Evolutionary conservation across 2,329 filamentous ascomycete species (phyloP), one percentile per base, ranked within the genome.

Genomic region (Ophiostoma quercus): DNA sequence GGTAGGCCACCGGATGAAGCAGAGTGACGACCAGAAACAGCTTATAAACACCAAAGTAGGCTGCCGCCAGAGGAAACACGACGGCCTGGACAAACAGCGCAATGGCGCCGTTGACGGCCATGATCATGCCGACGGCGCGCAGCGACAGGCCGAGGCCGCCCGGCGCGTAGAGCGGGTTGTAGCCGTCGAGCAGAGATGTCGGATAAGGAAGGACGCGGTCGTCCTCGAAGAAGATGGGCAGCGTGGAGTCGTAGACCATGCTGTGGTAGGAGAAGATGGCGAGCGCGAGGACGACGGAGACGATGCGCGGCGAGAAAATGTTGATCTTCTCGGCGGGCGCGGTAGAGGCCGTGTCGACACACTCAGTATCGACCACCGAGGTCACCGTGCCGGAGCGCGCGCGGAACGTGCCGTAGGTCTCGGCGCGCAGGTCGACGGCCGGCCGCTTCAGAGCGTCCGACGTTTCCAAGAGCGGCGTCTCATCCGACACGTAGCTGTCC

Each of bases 231-330:
- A 97, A 97, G 71, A 97, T 97, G 8, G 94, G 94, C 69, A 97
- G 84, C 0, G 97, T 85, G 77, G 96, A 92, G 76, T 97, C 94
- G 79, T 92, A 97, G 0, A 91, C 93, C 93, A 97, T 97, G 51
- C 90, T 92, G 79, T 97, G 94, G 77, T 96, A 96, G 4, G 92
- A 95, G 80, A 96, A 97, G 73, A 97, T 92, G 63, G 90, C 92
- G 66, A 97, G 81, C 1, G 94, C 90, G n/a, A 92, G 76, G 54
- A 95, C 88, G 68, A 97, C 86, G 78, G 91, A 88, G 74, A 91
- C 82, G 71, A 97, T 88, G 57, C 85, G 86, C 78, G 83, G 83
- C 78, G 81, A 83, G 78, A 84, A 86, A 71, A 85, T 82, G 74
- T 76, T 82, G 70, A 68, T 66, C 8, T 32, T 9, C 16, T 8